Base-by-base conservation (phyloP, 768 basidiomycete genomes). In the Amanita thiersii region DNA sequence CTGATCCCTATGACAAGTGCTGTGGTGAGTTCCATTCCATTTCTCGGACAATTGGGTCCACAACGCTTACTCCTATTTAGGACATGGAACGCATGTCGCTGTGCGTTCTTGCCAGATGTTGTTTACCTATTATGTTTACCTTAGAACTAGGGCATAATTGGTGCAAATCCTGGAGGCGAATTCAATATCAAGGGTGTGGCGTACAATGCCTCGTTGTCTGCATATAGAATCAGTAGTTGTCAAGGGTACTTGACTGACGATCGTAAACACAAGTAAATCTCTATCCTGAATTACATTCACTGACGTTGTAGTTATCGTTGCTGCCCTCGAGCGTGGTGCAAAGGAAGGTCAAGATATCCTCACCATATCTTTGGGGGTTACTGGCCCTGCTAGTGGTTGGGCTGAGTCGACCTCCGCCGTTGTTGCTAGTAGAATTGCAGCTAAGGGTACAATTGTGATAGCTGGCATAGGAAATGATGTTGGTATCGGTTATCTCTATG, bases 121-220 rank as follows among this genome's bases (percentile, higher is more conserved):
- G n/a, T n/a, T n/a, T 6, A 2, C 32, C 17, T 15, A 9, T 23
- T 18, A 12, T 2, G 15, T n/a, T n/a, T n/a, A n/a, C 18, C 9
- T 15, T 29, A 26, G 76, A 68, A 0, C 70, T 44, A 66, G 58
- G 82, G 79, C 9, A 81, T 82, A 51, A 70, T 82, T 40, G 81
- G 75, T 10, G 76, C 77, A 12, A 60, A 77, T 46, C 72, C 75
- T 1, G 70, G 61, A 35, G 84, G 83, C 51, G 52, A 56, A 25
- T 81, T 75, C 64, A 77, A 77, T 57, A 74, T 85, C 51, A 76
- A 73, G 35, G 85, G 85, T 41, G 81, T 82, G 26, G 82, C 84
- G 2, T 81, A 71, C 43, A 65, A 69, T 1, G 76, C 81, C 0
- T 69, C 69, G 2, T 56, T 83, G 26, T 69, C 61, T 3, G 54